These are phyloP conservation scores for Phialocephala subalpina DNA, from an alignment of 2,329 filamentous ascomycete species.

Conservation along the genomic window DNA sequence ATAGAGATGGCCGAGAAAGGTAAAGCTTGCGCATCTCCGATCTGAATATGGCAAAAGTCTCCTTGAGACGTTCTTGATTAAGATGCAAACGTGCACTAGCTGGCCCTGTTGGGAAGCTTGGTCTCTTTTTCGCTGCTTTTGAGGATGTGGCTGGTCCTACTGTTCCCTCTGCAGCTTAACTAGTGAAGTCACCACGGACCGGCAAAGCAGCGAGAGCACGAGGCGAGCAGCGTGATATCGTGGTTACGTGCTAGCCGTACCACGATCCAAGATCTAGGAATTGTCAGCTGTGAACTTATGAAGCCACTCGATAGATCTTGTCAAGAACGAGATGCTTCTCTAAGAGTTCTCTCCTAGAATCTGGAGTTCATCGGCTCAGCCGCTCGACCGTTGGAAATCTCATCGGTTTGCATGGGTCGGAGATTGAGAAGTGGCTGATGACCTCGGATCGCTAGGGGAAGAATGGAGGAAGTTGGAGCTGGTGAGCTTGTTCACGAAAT, in stretches of 20 bases:
- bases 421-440: slow-evolving; percentile 3
- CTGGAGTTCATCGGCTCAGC: not conserved
- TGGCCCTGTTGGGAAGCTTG: not conserved
- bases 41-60: not conserved
- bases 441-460: slow-evolving; percentile 6
- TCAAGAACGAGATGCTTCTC: not conserved
- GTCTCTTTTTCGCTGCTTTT: not conserved
- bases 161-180: not conserved
- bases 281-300: not conserved
- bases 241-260: not conserved
- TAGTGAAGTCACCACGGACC: not conserved
- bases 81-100: not conserved
- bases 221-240: not conserved
- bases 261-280: not conserved
- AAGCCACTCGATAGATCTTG: slow-evolving; percentile 1
- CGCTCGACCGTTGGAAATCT: not conserved
- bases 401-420: not conserved
- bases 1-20: not conserved
- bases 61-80: not conserved
- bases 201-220: not conserved
- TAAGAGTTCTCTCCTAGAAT: not conserved
- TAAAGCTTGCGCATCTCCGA: not conserved
- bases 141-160: not conserved
- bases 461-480: not conserved
- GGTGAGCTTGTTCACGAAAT: not conserved